These are phyloP conservation scores for Tuctoria greenei DNA, from an alignment of 176 grass and related monocot genomes.

Conservation along the genomic window DNA sequence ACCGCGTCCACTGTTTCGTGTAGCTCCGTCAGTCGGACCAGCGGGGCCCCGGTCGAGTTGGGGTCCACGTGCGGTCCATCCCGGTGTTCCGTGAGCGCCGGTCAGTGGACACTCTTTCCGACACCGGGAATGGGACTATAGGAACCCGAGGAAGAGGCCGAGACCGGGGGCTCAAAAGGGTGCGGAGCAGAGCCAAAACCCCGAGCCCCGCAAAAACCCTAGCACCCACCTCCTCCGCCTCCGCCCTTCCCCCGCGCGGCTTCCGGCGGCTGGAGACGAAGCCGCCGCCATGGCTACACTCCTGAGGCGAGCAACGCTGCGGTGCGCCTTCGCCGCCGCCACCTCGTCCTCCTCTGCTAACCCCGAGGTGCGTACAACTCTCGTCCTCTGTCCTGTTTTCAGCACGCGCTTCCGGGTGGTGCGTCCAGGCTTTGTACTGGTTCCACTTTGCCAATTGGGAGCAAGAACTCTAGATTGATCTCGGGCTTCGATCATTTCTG, in stretches of 20 bases:
- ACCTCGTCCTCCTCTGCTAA: slow-evolving; percentile 22
- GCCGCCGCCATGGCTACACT: slow-evolving; percentile 62
- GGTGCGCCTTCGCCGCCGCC: slow-evolving; percentile 48
- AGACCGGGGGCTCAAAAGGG: slow-evolving; percentile 21
- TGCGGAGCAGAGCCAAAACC: not conserved
- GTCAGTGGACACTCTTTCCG: slow-evolving; percentile 16
- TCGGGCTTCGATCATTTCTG: not conserved
- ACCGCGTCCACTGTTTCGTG: not conserved
- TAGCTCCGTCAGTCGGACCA: not conserved
- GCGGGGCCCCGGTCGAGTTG: not conserved
- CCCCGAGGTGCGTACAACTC: slow-evolving; percentile 30
- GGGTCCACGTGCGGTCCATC: not conserved
- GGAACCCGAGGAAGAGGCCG: slow-evolving; percentile 6
- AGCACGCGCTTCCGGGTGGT: not conserved
- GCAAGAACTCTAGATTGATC: not conserved
- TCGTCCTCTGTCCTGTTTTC: not conserved
- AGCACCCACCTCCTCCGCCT: not conserved
- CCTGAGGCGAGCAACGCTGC: slow-evolving; percentile 54
- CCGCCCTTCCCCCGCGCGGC: slow-evolving; percentile 12
- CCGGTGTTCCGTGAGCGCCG: not conserved
- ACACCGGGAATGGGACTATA: slow-evolving; percentile 34
- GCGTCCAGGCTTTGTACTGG: not conserved
- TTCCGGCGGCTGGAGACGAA: not conserved
- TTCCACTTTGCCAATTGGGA: not conserved
- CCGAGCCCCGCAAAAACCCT: slow-evolving; percentile 45